These are phyloP conservation scores for Annona squamosa DNA, from an alignment of 164 flowering plant genomes.

Conservation along the genomic window DNA sequence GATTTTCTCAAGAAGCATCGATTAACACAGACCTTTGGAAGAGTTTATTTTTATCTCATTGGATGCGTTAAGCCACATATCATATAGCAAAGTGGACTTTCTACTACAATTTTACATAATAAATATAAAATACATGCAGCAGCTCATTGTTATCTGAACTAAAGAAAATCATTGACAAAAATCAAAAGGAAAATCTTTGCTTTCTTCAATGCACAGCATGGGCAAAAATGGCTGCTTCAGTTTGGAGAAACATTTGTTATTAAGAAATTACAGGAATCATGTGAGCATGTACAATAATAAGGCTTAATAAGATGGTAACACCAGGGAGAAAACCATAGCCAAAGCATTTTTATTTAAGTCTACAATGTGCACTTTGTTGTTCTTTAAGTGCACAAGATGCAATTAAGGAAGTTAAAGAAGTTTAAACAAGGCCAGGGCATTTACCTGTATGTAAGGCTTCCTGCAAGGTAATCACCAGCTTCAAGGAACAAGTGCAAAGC, in stretches of 20 bases:
- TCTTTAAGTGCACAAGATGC: background rate
- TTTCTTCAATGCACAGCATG: background rate
- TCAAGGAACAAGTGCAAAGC: slow-evolving; percentile 66
- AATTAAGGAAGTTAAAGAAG: background rate
- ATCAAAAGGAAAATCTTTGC: background rate
- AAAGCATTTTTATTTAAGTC: background rate
- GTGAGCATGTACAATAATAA: background rate
- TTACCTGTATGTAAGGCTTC: slow-evolving; percentile 81
- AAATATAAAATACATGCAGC: too few species aligned
- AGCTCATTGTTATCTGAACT: too few species aligned
- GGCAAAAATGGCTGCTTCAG: background rate
- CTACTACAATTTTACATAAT: too few species aligned
- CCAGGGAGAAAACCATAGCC: background rate
- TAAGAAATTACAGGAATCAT: background rate
- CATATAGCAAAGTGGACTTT: background rate
- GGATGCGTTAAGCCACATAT: background rate
- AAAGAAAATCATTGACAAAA: too few species aligned
- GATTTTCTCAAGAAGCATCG: too few species aligned
- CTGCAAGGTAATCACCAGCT: slow-evolving; percentile 53
- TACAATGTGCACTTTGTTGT: too few species aligned
- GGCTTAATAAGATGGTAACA: background rate
- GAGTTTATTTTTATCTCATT: too few species aligned
- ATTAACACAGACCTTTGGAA: too few species aligned
- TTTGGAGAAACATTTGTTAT: background rate
- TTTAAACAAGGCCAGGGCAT: background rate